A percentile compares a stretch with the other conserved stretches of the same genome.
phyloP scores from a whole-genome alignment of 192 early-diverging fungal genomes.

The Rhizophagus prolifer region DNA sequence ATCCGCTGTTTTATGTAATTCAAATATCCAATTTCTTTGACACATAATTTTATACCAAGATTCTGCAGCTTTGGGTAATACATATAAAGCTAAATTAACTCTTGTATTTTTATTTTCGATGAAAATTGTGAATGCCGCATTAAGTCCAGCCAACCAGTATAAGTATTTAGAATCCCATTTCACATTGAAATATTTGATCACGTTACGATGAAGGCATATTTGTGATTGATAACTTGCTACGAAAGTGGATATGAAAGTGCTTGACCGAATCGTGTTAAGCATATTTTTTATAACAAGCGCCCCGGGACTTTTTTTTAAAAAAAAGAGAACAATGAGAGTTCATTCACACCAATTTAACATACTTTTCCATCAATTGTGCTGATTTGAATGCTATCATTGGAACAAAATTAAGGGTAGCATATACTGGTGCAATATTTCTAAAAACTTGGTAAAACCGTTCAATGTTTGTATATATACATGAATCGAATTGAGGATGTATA shows the following conservation, averaged over 20 bases:
- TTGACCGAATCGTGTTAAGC: slow-evolving; percentile 58
- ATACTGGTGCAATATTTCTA: slow-evolving; percentile 57
- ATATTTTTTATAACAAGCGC: slow-evolving; percentile 47
- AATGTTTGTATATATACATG: slow-evolving; percentile 42
- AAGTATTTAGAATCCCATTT: slow-evolving; percentile 55
- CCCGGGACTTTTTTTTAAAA: slow-evolving; percentile 44
- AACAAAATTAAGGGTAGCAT: slow-evolving; percentile 73
- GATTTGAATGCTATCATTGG: slow-evolving; percentile 66
- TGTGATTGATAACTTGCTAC: slow-evolving; percentile 65
- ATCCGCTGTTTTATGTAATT: slow-evolving; percentile 60
- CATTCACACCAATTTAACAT: not conserved
- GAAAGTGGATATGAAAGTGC: slow-evolving; percentile 64
- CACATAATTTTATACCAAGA: slow-evolving; percentile 67
- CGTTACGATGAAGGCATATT: slow-evolving; percentile 66
- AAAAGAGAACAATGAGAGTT: slow-evolving; percentile 1
- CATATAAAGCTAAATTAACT: slow-evolving; percentile 75
- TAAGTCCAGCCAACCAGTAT: slow-evolving; percentile 65
- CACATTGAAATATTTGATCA: slow-evolving; percentile 39
- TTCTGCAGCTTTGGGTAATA: slow-evolving; percentile 70
- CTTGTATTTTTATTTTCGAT: slow-evolving; percentile 68
- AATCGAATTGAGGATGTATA: slow-evolving; percentile 56
- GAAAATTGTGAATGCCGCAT: slow-evolving; percentile 61
- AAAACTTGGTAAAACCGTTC: slow-evolving; percentile 56
- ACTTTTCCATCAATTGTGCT: slow-evolving; percentile 58
- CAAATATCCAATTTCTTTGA: slow-evolving; percentile 54